A percentile compares a stretch with the other conserved stretches of the same genome.
Evolutionary conservation across 768 basidiomycete species (phyloP).

Genomic region (Macrocybe gigantea): DNA sequence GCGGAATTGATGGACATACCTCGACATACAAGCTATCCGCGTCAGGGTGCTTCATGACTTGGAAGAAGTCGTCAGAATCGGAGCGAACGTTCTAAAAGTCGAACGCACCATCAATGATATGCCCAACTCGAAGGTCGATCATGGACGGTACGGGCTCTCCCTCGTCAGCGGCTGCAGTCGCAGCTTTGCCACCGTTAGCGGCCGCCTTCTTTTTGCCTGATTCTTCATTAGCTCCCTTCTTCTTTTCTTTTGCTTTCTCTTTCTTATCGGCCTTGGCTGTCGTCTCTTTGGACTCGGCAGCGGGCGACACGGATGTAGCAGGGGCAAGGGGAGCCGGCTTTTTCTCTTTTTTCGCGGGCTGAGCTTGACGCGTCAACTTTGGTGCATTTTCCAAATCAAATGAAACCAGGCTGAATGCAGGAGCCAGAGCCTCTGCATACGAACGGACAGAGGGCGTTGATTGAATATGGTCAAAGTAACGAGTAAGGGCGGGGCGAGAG

Average conservation of each 20-base stretch:
- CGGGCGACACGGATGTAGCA: background rate
- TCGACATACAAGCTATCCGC: conserved; percentile 98
- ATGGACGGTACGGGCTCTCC: conserved; percentile 90
- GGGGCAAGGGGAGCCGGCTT: conserved; percentile 23
- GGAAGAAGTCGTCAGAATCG: conserved; percentile 1
- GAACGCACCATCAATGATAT: conserved; percentile 78
- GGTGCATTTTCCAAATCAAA: conserved; percentile 80
- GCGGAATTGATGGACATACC: conserved; percentile 29
- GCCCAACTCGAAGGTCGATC: conserved; percentile 94
- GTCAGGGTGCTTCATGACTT: conserved; percentile 95
- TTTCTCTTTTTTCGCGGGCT: conserved; percentile 74
- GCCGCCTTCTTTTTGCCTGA: conserved; percentile 29
- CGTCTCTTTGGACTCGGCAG: conserved; percentile 18
- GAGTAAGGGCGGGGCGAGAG: conserved; percentile 74
- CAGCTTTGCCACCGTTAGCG: conserved; percentile 36
- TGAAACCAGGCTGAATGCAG: conserved; percentile 48
- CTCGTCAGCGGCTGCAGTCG: conserved; percentile 46
- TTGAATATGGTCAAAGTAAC: conserved; percentile 96
- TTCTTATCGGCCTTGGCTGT: conserved; percentile 38
- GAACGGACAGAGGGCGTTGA: conserved; percentile 54
- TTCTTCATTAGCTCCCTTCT: conserved; percentile 32
- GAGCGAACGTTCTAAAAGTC: background rate
- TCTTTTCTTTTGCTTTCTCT: conserved; percentile 53
- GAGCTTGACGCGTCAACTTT: conserved; percentile 62
- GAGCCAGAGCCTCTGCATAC: conserved; percentile 42